phyloP scores from a whole-genome alignment of 1,139 yeast species.

The Protomyces arabidopsidicola region DNA sequence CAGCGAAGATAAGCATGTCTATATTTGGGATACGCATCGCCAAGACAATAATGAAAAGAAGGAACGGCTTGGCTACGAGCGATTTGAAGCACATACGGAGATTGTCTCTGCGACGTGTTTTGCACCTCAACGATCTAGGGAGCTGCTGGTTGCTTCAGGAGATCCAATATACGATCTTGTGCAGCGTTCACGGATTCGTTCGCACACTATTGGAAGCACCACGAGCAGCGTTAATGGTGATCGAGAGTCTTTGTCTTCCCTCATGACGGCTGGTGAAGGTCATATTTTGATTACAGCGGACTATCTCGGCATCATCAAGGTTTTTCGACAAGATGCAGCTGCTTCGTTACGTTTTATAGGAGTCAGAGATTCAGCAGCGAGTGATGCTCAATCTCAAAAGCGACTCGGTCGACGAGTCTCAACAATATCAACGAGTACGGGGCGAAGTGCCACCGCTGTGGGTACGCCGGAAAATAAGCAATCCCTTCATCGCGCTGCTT shows the following conservation, averaged over 20 bases:
- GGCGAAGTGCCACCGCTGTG: not conserved
- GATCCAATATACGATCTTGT: slow-evolving; percentile 56
- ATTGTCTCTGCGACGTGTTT: slow-evolving; percentile 70
- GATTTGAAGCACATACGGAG: slow-evolving; percentile 62
- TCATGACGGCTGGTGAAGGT: slow-evolving; percentile 35
- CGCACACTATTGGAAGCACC: slow-evolving; percentile 5
- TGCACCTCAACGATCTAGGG: slow-evolving; percentile 71
- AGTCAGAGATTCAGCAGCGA: not conserved
- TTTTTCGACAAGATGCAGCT: slow-evolving; percentile 76
- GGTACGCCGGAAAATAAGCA: not conserved
- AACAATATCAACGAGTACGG: not conserved
- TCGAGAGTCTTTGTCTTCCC: slow-evolving; percentile 1
- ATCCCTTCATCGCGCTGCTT: not conserved
- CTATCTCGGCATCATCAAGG: slow-evolving; percentile 63
- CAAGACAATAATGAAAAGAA: slow-evolving; percentile 27
- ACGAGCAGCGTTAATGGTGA: not conserved
- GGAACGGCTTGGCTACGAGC: slow-evolving; percentile 33
- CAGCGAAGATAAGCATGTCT: slow-evolving; percentile 49
- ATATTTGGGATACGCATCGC: slow-evolving; percentile 54
- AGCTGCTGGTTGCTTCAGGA: slow-evolving; percentile 62
- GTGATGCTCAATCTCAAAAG: not conserved
- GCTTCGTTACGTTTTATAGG: not conserved
- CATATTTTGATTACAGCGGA: slow-evolving; percentile 71
- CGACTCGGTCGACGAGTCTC: not conserved
- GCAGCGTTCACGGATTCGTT: slow-evolving; percentile 2